phyloP scores from a whole-genome alignment of 768 basidiomycete genomes.

The Gyrodon lividus region DNA sequence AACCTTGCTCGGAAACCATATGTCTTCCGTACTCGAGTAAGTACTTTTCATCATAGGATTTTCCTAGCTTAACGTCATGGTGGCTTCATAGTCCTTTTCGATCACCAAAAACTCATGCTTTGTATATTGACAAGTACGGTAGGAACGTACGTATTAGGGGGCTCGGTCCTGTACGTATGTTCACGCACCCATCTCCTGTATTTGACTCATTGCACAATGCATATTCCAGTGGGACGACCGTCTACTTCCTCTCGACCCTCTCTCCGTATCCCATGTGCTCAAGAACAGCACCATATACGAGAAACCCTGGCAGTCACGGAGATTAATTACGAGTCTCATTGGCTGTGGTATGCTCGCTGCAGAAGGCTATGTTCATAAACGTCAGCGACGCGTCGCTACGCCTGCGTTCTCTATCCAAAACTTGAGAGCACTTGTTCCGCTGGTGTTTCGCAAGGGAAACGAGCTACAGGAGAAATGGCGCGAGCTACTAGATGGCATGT shows the following conservation, averaged over 20 bases:
- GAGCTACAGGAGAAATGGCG: slow-evolving; percentile 64
- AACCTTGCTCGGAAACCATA: slow-evolving; percentile 52
- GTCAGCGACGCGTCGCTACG: slow-evolving; percentile 73
- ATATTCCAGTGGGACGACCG: slow-evolving; percentile 68
- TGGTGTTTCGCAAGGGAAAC: slow-evolving; percentile 67
- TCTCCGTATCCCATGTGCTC: slow-evolving; percentile 70
- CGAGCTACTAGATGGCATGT: slow-evolving; percentile 40
- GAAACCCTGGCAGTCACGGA: slow-evolving; percentile 81
- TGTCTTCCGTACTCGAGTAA: slow-evolving; percentile 58
- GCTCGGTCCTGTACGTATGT: slow-evolving; percentile 58
- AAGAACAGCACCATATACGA: slow-evolving; percentile 72
- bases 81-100: slow-evolving; percentile 44
- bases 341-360: slow-evolving; percentile 82
- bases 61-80: not conserved
- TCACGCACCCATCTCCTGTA: not conserved
- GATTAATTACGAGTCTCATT: slow-evolving; percentile 71
- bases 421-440: slow-evolving; percentile 64
- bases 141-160: slow-evolving; percentile 70
- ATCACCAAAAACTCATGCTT: slow-evolving; percentile 54
- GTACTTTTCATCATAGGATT: slow-evolving; percentile 18
- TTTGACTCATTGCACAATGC: slow-evolving; percentile 8
- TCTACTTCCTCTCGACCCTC: slow-evolving; percentile 78
- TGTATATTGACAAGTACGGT: slow-evolving; percentile 58
- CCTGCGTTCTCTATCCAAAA: slow-evolving; percentile 84
- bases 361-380: slow-evolving; percentile 74